Conservation (phyloP, 257 asterid species). For the Scutellaria galericulata region DNA sequence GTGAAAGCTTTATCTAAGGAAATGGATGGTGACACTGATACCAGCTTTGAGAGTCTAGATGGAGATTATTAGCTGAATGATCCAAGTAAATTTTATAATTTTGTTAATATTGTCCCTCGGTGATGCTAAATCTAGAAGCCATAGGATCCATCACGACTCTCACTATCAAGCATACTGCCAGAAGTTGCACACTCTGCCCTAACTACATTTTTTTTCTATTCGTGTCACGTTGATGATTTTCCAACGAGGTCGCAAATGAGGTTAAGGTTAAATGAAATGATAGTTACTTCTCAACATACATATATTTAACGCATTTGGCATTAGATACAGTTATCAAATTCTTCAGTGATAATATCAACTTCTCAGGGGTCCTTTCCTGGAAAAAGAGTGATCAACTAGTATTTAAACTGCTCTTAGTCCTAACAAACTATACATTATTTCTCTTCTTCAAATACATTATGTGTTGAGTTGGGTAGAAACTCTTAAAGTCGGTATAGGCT, state of each 20-base stretch:
- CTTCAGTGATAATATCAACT: not conserved
- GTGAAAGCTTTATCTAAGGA: conserved; percentile 17
- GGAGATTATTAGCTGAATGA: not conserved
- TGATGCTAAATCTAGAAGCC: not conserved
- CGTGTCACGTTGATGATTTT: not conserved
- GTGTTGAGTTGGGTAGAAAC: no score
- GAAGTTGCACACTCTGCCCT: not conserved
- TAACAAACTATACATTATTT: not conserved
- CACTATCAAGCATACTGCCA: not conserved
- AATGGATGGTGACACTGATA: not conserved
- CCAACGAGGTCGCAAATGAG: not conserved
- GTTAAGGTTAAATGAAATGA: not conserved
- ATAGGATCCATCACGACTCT: not conserved
- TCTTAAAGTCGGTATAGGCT: not conserved
- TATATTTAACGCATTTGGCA: not conserved
- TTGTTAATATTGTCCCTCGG: not conserved
- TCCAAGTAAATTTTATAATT: not conserved
- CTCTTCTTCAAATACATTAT: not conserved
- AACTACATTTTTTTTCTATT: not conserved
- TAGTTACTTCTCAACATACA: not conserved
- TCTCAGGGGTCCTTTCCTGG: not conserved
- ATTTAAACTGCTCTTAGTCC: not conserved
- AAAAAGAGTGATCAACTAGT: not conserved
- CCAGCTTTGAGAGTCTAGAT: not conserved
- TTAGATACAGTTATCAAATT: not conserved